Evolutionary conservation across 441 rosid genomes (phyloP).

Genomic region (Bocquillonia castaneifolia): DNA sequence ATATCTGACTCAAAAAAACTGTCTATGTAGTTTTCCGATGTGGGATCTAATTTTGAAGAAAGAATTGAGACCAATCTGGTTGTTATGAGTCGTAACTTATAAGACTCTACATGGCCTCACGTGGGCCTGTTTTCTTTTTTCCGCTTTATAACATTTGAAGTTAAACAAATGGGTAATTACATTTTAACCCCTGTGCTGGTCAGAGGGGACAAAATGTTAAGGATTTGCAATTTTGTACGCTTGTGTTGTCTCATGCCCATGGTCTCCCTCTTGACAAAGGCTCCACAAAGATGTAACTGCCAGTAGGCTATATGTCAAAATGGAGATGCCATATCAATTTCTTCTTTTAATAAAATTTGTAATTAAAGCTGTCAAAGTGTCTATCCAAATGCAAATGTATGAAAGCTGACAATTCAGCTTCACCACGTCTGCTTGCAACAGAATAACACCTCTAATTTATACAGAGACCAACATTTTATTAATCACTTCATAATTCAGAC

Average conservation of each 20-base stretch:
- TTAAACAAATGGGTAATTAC: too few species aligned
- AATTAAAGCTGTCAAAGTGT: background rate
- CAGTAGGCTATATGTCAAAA: background rate
- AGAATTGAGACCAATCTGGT: too few species aligned
- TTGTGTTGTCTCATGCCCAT: too few species aligned
- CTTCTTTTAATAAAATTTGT: background rate
- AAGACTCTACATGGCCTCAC: too few species aligned
- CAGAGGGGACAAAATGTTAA: too few species aligned
- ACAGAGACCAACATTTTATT: background rate
- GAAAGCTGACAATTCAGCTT: background rate
- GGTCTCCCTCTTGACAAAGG: background rate
- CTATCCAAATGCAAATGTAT: background rate
- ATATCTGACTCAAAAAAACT: background rate
- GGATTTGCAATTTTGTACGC: background rate
- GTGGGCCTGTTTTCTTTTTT: too few species aligned
- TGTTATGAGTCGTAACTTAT: too few species aligned
- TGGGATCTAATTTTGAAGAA: too few species aligned
- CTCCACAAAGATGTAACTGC: background rate
- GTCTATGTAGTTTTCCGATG: background rate
- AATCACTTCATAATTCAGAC: background rate
- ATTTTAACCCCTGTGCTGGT: too few species aligned
- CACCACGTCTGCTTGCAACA: background rate
- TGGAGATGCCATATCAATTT: background rate
- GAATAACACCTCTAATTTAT: background rate
- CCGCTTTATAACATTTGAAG: too few species aligned